These are phyloP conservation scores for Smittium culicis DNA, from an alignment of 371 early-diverging fungal species.

Conservation along the genomic window DNA sequence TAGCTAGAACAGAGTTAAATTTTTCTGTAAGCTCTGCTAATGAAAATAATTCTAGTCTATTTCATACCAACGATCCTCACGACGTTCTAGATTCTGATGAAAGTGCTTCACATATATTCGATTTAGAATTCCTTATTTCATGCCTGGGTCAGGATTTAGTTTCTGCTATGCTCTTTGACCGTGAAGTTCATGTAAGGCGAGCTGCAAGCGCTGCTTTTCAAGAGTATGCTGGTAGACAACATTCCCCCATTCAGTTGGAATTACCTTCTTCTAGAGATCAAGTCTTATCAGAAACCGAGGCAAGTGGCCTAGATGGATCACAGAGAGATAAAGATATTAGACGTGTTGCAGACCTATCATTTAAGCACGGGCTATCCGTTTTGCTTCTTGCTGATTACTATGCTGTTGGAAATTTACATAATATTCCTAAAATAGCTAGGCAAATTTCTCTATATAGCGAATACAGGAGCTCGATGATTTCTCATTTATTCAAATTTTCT, in stretches of 20 bases:
- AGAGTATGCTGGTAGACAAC: slow-evolving; percentile 81
- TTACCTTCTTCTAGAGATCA: slow-evolving; percentile 3
- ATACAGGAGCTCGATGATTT: slow-evolving; percentile 37
- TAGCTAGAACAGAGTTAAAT: slow-evolving; percentile 73
- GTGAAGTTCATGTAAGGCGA: slow-evolving; percentile 87
- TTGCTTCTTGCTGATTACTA: slow-evolving; percentile 84
- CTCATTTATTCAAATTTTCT: slow-evolving; percentile 35
- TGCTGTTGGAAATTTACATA: slow-evolving; percentile 66
- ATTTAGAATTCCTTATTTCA: slow-evolving; percentile 6
- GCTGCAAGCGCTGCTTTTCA: slow-evolving; percentile 94
- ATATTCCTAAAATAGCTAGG: slow-evolving; percentile 51
- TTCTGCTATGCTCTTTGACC: slow-evolving; percentile 70
- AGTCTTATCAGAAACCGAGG: slow-evolving; percentile 5
- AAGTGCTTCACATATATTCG: not conserved
- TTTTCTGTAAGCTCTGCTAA: not conserved
- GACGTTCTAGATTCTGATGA: not conserved
- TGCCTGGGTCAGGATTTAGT: slow-evolving; percentile 56
- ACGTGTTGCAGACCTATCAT: slow-evolving; percentile 17
- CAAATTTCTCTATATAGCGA: not conserved
- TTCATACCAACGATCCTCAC: not conserved
- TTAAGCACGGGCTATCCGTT: slow-evolving; percentile 87
- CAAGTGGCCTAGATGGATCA: not conserved
- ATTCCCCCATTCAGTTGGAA: slow-evolving; percentile 34
- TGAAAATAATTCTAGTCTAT: too few relatives aligned
- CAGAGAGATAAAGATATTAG: not conserved